Conservation (phyloP, 2,329 filamentous ascomycete species). For the Colletotrichum sp. region DNA sequence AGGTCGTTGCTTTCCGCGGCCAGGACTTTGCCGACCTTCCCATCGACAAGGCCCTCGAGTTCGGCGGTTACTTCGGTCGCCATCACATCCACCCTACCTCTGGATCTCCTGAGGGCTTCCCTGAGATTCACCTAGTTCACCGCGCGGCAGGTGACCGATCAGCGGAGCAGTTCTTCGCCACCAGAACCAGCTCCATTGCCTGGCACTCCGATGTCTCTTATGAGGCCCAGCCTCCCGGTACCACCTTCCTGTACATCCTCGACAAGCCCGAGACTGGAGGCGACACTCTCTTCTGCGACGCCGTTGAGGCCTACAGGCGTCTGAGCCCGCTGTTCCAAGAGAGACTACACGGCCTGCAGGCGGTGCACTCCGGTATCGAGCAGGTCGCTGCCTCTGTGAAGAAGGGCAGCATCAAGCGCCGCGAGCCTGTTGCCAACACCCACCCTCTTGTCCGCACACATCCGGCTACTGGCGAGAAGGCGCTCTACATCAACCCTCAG, state of each 20-base stretch:
- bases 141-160: conserved; percentile 57
- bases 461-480: conserved; percentile 19
- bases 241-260: conserved; percentile 88
- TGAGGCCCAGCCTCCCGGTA: conserved; percentile 86
- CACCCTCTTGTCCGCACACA: conserved; percentile 19
- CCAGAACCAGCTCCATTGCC: conserved; percentile 79
- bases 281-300: conserved; percentile 84
- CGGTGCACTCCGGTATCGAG: conserved; percentile 17
- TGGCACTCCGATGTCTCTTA: conserved; percentile 93
- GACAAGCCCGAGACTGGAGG: conserved; percentile 81
- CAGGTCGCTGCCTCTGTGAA: conserved; percentile 16
- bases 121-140: conserved; percentile 73
- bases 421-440: conserved; percentile 17
- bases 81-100: conserved; percentile 77
- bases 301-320: conserved; percentile 80
- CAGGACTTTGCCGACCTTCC: conserved; percentile 68
- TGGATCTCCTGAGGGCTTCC: conserved; percentile 68
- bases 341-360: conserved; percentile 26
- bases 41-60: conserved; percentile 67
- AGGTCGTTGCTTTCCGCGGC: conserved; percentile 72
- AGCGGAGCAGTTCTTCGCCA: conserved; percentile 65
- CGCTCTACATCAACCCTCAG: conserved; percentile 16
- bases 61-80: conserved; percentile 71
- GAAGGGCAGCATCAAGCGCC: conserved; percentile 20
- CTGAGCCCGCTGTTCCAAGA: conserved; percentile 81